Base-by-base conservation (phyloP, 179 eudicot species). In the Corrigiola litoralis region DNA sequence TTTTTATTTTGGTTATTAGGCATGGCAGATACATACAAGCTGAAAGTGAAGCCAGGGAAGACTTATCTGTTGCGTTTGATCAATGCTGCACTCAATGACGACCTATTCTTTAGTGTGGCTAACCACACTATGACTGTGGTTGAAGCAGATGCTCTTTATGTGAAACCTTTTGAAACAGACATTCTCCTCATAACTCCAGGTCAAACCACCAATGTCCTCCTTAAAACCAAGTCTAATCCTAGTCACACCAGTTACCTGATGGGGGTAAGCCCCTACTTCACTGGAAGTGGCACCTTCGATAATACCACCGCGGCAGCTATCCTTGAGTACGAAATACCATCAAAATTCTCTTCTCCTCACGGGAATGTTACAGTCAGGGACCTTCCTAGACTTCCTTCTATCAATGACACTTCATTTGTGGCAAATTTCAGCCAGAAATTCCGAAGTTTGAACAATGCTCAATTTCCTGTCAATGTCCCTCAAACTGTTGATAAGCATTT, bases 41-140 rank as follows among this genome's bases (percentile, higher is more conserved):
- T 87, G 29, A 85, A 78, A 60, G 90, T 87, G 10, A 60, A 75
- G 78, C 82, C 90, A 0, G 88, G 88, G 12, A 81, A 74, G 63
- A 81, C 83, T 0, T 86, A 86, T 52, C 72, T 83, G 2, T 79
- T 86, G 9, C 84, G 92, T 1, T 25, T 86, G n/a, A 78, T 86
- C 81, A 86, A 86, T 55, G 80, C 88, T 79, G 91, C 91, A 56
- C 87, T 86, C 70, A 86, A 86, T 44, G 91, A 83, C 40, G 88
- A 86, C 0, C 77, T 86, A 23, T 83, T 86, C 63, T 86, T 86
- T 80, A 63, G 79, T 50, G 81, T 86, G 13, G 69, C 83, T 0
- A 82, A 82, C 75, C 92, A 86, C 71, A 71, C 83, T 3, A 51
- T 86, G 65, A 86, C 85, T 0, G 72, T 86, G 0, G 88, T 86